Evolutionary conservation across 2,329 filamentous ascomycete species (phyloP).

Genomic region (Calonectria pseudoturangicola): DNA sequence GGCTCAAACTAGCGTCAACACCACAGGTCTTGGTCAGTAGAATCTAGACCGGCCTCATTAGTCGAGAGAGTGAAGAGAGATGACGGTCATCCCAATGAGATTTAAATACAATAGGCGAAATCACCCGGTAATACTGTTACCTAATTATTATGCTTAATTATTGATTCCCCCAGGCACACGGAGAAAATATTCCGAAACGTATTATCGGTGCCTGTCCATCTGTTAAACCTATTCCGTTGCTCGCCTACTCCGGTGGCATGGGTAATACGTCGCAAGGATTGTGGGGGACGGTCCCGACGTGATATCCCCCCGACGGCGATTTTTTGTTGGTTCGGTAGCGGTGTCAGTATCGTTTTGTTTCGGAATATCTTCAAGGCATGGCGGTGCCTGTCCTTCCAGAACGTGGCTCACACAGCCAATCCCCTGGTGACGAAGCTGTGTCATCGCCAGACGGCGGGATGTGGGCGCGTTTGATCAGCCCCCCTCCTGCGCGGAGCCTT

Average conservation of each 20-base stretch:
- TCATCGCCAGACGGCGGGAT: slow-evolving; percentile 2
- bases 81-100: neutral
- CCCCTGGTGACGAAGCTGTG: neutral
- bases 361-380: neutral
- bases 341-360: neutral
- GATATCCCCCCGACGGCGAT: neutral
- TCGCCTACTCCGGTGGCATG: neutral
- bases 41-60: neutral
- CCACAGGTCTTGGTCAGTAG: neutral
- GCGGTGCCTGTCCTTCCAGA: neutral
- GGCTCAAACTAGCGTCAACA: no score
- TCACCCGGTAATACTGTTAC: neutral
- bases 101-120: neutral
- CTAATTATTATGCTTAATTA: neutral
- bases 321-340: neutral
- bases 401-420: neutral
- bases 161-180: neutral
- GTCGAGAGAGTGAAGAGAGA: neutral
- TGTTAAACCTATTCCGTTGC: slow-evolving; percentile 1
- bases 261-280: slow-evolving; percentile 21
- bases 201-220: neutral
- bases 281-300: neutral
- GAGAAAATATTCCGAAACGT: neutral
- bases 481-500: neutral
- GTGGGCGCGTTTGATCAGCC: slow-evolving; percentile 16